Conservation (phyloP, 1,284 basidiomycete species). For the Pisolithus thermaeus region DNA sequence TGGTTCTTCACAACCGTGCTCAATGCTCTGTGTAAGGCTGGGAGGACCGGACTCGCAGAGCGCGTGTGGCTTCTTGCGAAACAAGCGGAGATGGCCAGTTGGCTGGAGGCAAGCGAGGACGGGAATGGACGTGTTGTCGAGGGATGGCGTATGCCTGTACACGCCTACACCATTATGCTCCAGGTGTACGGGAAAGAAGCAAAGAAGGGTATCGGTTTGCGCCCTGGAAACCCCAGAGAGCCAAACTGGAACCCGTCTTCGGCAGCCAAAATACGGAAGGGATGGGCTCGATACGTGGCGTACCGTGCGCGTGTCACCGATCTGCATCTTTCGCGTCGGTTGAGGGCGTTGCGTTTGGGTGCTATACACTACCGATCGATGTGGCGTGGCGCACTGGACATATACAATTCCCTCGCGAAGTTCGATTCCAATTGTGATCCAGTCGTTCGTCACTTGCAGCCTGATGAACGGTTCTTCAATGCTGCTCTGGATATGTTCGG, state of each 20-base stretch:
- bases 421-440: slow-evolving; percentile 14
- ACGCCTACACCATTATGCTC: slow-evolving; percentile 70
- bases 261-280: slow-evolving; percentile 21
- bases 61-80: slow-evolving; percentile 58
- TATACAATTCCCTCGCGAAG: slow-evolving; percentile 25
- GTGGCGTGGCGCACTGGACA: slow-evolving; percentile 28
- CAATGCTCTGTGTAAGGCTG: slow-evolving; percentile 54
- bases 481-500: slow-evolving; percentile 48
- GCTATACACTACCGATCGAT: slow-evolving; percentile 33
- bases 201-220: slow-evolving; percentile 23
- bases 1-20: slow-evolving; percentile 52
- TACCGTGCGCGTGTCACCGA: neutral
- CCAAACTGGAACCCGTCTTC: slow-evolving; percentile 13
- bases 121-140: slow-evolving; percentile 14
- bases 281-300: slow-evolving; percentile 34
- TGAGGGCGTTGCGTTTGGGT: slow-evolving; percentile 25
- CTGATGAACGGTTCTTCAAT: slow-evolving; percentile 66
- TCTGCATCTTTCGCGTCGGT: slow-evolving; percentile 16
- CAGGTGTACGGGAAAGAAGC: slow-evolving; percentile 51
- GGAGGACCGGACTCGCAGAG: slow-evolving; percentile 52
- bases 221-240: slow-evolving; percentile 5
- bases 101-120: slow-evolving; percentile 27
- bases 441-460: slow-evolving; percentile 33
- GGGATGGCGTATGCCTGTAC: slow-evolving; percentile 59
- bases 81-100: slow-evolving; percentile 50